Base-by-base conservation (phyloP, 169 alveolate species). In the Eimeria acervulina region DNA sequence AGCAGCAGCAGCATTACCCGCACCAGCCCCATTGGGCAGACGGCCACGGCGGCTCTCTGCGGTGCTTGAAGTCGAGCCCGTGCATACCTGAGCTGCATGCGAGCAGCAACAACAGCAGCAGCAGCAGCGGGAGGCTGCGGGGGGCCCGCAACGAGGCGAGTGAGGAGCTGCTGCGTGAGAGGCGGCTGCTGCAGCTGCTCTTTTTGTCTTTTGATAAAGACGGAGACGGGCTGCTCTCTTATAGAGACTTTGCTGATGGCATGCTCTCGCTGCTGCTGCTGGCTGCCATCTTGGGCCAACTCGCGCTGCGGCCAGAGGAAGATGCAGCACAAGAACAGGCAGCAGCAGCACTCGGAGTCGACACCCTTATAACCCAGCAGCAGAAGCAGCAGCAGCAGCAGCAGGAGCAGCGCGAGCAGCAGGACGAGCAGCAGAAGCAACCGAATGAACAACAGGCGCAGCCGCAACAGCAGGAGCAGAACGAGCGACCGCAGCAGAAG, bases 181-280 rank as follows among this genome's bases (percentile, higher is more conserved):
- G 89, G 33, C 89, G 89, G 38, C 63, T 78, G 89, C 63, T 78
- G 89, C 66, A 78, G 38, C 44, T 78, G 59, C 89, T 78, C 8
- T 78, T 78, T 78, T 59, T 78, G 40, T 78, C 89, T 5, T 44
- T 78, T 21, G 89, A 78, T 38, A 19, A 78, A 26, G 89, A 78
- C 66, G 89, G 89, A 78, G 89, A 78, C 33, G 89, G 89, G 33
- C 89, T 78, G 33, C 61, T 78, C n/a, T 78, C 89, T 17, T 44
- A 78, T 44, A 12, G 66, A 12, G 89, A 78, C 28, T 78, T 78
- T 26, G 89, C 89, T 23, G 89, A 78, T 42, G 89, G 89, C 36
- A 78, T 78, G 89, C n/a, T 78, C 15, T 78, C 89, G 19, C 66
- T 78, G 55, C 89, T 78, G 59, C 89, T 78, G 89, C 89, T 78